Base-by-base conservation (phyloP, 257 asterid species). In the Eucommia ulmoides region DNA sequence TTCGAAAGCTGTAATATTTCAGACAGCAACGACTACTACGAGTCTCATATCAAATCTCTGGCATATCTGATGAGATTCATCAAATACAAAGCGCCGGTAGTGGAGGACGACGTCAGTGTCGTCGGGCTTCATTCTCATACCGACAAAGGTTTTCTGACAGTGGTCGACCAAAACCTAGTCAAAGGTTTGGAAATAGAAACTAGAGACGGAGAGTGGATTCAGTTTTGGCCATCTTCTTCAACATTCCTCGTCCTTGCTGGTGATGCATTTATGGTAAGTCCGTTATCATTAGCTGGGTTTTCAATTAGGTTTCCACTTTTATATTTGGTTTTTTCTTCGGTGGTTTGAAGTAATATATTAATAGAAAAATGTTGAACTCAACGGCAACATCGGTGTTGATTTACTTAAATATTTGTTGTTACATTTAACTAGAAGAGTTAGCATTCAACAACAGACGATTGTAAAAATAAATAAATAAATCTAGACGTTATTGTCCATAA, bases 231-330 rank as follows among this genome's bases (percentile, higher is more conserved):
- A 0, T 61, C 69, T 46, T 55, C 59, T 22, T 44, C 38, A 3
- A 56, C 33, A 8, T 67, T 67, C 50, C 23, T 79, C 0, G 62
- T 70, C 49, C 38, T 76, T 1, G 81, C 63, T 1, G 84, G 82
- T 0, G 80, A 76, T 56, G 53, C 83, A 7, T 50, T 73, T 62
- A 72, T 42, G 80, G 84, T 79, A n/a, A n/a, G n/a, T n/a, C n/a
- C n/a, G n/a, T n/a, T n/a, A 16, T 22, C 19, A 20, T 22, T 20
- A 0, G 24, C 23, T 42, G 1, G 26, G 20, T 16, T 26, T 19
- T 19, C 11, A n/a, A 8, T 18, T 6, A 20, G 16, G 11, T 9
- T 15, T 19, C 33, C 9, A 46, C 4, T 45, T 17, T 12, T 33
- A 9, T 0, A 3, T 11, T 4, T 41, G 21, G 15, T 22, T 17